Percentiles rank a stretch among this genome's conserved stretches.
Conservation (phyloP, 73 alveolate species). For the Paramecium tetraurelia region DNA sequence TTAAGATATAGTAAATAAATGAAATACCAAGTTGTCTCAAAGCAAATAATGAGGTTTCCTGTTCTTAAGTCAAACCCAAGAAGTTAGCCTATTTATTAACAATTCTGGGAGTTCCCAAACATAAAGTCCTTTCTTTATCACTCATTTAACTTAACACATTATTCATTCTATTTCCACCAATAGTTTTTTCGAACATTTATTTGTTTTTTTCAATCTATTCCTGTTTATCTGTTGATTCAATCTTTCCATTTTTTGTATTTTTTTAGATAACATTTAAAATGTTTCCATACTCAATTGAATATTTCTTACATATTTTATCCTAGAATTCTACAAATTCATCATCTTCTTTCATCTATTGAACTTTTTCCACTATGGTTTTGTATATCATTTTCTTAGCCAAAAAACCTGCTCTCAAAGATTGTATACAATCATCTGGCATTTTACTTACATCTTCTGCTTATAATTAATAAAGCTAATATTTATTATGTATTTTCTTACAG, state of each 20-base stretch:
- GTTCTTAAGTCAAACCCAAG: conserved; percentile 7
- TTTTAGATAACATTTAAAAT: background rate
- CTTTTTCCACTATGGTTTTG: background rate
- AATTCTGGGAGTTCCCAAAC: conserved; percentile 45
- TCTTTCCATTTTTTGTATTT: conserved; percentile 40
- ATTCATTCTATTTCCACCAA: conserved; percentile 29
- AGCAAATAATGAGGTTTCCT: conserved; percentile 51
- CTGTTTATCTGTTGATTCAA: conserved; percentile 19
- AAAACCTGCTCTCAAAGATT: conserved; percentile 15
- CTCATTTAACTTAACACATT: background rate
- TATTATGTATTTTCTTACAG: background rate
- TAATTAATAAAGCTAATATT: background rate
- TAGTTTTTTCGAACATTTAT: conserved; percentile 31
- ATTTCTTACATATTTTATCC: background rate
- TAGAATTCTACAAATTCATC: background rate
- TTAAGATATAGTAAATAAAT: background rate
- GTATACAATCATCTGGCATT: conserved; percentile 20
- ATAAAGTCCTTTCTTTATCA: conserved; percentile 41
- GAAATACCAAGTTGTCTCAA: conserved; percentile 20
- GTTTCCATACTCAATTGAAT: background rate
- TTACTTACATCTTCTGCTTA: background rate
- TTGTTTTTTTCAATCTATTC: conserved; percentile 31
- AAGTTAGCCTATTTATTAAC: conserved; percentile 11
- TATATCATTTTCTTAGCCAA: background rate
- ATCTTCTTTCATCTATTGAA: background rate